A percentile compares a stretch with the other conserved stretches of the same genome.
phyloP scores from a whole-genome alignment of 148 eudicot genomes.

The Pouteria glomerata region DNA sequence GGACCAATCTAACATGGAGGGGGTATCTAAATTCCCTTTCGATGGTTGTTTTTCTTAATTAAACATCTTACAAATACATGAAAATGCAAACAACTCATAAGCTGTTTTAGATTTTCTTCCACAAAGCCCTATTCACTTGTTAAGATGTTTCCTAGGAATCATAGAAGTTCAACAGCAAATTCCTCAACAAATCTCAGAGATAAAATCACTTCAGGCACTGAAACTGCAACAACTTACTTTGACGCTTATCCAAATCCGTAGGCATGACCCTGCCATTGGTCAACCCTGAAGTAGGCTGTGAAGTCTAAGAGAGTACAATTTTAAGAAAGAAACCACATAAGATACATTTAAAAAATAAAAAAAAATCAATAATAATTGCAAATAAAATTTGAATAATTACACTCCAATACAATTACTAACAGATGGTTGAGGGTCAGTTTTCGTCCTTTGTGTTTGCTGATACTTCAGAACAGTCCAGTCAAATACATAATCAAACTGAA shows the following conservation, averaged over 20 bases:
- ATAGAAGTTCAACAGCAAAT: background rate
- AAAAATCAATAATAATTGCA: background rate
- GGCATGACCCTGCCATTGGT: constrained; percentile 4
- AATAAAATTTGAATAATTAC: background rate
- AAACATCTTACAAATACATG: background rate
- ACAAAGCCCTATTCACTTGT: background rate
- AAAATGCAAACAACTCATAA: background rate
- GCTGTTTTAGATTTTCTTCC: background rate
- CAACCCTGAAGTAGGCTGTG: constrained; percentile 13
- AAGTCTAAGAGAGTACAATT: background rate
- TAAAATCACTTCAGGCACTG: background rate
- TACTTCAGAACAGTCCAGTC: no score
- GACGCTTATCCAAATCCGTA: constrained; percentile 8
- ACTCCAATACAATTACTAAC: constrained; percentile 11
- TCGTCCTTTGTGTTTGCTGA: constrained; percentile 19
- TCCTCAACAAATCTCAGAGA: background rate
- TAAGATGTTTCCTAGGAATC: background rate
- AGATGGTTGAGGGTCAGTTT: constrained; percentile 13
- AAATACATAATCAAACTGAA: no score
- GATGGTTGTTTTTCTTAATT: background rate
- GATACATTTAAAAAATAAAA: background rate
- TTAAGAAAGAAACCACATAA: background rate
- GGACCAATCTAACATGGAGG: background rate
- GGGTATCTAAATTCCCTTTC: background rate
- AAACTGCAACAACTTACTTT: constrained; percentile 5